phyloP scores from a whole-genome alignment of 2,329 filamentous ascomycete species.

The Cyclaneusma minus region DNA sequence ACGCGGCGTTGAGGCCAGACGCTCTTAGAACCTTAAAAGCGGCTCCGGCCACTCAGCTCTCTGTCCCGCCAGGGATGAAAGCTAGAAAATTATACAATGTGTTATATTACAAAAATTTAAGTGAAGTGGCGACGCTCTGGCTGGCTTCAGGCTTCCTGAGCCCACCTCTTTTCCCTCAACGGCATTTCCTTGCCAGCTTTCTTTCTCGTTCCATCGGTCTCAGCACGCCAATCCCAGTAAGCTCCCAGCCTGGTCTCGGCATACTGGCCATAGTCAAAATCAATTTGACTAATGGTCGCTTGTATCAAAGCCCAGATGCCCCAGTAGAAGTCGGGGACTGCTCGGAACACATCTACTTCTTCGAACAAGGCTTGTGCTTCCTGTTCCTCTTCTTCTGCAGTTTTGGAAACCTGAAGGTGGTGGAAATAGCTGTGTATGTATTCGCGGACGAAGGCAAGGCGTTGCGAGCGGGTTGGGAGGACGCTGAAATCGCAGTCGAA shows the following conservation, averaged over 20 bases:
- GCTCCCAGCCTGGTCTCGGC: constrained; percentile 75
- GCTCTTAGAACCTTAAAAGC: too few relatives aligned
- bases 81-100: too few relatives aligned
- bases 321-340: constrained; percentile 80
- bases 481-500: constrained; percentile 86
- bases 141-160: constrained; percentile 16
- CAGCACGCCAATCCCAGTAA: constrained; percentile 83
- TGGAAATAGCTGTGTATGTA: constrained; percentile 66
- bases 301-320: constrained; percentile 95
- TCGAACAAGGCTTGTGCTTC: constrained; percentile 55
- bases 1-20: too few relatives aligned
- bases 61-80: too few relatives aligned
- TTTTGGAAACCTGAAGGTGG: constrained; percentile 25
- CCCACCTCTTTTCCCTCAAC: constrained; percentile 67
- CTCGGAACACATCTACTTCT: constrained; percentile 78
- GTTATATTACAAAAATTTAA: too few relatives aligned
- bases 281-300: constrained; percentile 82
- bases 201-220: constrained; percentile 46
- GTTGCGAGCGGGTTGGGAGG: constrained; percentile 63
- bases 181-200: constrained; percentile 42
- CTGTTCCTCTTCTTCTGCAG: constrained; percentile 31
- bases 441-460: constrained; percentile 66
- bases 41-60: too few relatives aligned
- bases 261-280: constrained; percentile 91
- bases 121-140: too few relatives aligned